Evolutionary conservation across 1,284 basidiomycete species (phyloP).

Genomic region (Trichosporon sp.): DNA sequence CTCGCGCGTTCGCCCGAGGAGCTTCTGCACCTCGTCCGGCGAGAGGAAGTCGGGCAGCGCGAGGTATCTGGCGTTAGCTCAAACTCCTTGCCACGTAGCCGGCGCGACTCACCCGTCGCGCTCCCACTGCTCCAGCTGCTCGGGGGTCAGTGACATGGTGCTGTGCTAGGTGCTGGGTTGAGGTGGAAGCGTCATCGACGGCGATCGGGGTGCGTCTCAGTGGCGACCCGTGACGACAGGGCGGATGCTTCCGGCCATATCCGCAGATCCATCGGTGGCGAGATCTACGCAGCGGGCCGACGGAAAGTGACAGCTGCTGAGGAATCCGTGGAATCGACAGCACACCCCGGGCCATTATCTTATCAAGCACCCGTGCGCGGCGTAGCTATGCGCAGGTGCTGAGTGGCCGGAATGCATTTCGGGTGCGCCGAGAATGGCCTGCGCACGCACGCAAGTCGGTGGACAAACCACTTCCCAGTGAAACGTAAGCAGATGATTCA

Average conservation of each 20-base stretch:
- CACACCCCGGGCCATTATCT: neutral
- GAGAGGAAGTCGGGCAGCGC: slow-evolving; percentile 69
- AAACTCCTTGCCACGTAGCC: neutral
- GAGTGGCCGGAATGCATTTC: neutral
- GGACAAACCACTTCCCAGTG: neutral
- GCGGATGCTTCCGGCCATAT: neutral
- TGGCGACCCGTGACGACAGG: neutral
- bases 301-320: neutral
- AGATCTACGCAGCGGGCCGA: neutral
- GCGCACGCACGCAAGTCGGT: too few relatives aligned
- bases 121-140: slow-evolving; percentile 35
- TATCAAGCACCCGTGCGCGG: neutral
- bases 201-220: neutral
- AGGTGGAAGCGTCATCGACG: neutral
- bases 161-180: neutral
- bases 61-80: slow-evolving; percentile 58
- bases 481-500: slow-evolving; percentile 1
- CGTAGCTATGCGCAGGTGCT: neutral
- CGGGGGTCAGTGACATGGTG: slow-evolving; percentile 29
- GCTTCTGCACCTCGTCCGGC: slow-evolving; percentile 57
- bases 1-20: slow-evolving; percentile 66
- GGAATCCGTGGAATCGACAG: neutral
- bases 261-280: neutral
- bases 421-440: too few relatives aligned
- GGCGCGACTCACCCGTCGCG: slow-evolving; percentile 29